Conservation (phyloP, 805 yeast genomes). For the Kodamaea kakaduensis region DNA sequence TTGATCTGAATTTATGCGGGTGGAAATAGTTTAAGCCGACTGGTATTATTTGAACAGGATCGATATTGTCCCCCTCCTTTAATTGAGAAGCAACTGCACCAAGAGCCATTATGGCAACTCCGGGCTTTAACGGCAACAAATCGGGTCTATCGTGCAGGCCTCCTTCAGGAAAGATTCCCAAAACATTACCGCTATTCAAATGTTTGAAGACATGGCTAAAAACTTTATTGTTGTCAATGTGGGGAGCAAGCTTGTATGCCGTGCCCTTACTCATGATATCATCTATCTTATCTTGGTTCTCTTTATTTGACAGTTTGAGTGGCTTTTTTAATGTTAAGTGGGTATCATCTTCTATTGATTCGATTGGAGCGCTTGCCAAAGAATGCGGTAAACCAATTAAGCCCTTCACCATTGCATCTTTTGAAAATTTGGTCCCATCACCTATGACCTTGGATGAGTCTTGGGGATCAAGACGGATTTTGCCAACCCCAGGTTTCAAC, state of each 20-base stretch:
- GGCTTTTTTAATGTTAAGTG: slow-evolving; percentile 24
- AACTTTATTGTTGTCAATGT: slow-evolving; percentile 34
- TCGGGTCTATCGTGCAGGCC: slow-evolving; percentile 43
- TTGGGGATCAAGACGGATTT: slow-evolving; percentile 20
- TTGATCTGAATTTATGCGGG: slow-evolving; percentile 37
- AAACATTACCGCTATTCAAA: slow-evolving; percentile 28
- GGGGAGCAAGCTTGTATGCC: slow-evolving; percentile 33
- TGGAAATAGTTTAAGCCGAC: slow-evolving; percentile 43
- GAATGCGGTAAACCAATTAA: slow-evolving; percentile 35
- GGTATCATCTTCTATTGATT: slow-evolving; percentile 28
- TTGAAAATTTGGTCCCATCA: slow-evolving; percentile 30
- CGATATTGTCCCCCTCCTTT: slow-evolving; percentile 14
- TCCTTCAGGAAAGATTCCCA: slow-evolving; percentile 44
- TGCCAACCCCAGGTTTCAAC: slow-evolving; percentile 27
- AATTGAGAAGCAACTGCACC: slow-evolving; percentile 33
- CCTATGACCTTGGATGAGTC: slow-evolving; percentile 25
- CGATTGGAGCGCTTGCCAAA: slow-evolving; percentile 32
- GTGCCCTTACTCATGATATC: slow-evolving; percentile 25
- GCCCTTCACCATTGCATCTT: slow-evolving; percentile 33
- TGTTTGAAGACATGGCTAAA: slow-evolving; percentile 37
- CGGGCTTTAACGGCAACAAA: slow-evolving; percentile 41
- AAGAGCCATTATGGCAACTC: slow-evolving; percentile 44
- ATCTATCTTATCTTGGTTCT: slow-evolving; percentile 14
- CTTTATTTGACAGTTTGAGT: slow-evolving; percentile 16
- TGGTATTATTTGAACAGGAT: slow-evolving; percentile 31